Evolutionary conservation across 2,329 filamentous ascomycete species (phyloP).

Genomic region (Amauroascus verrucosus): DNA sequence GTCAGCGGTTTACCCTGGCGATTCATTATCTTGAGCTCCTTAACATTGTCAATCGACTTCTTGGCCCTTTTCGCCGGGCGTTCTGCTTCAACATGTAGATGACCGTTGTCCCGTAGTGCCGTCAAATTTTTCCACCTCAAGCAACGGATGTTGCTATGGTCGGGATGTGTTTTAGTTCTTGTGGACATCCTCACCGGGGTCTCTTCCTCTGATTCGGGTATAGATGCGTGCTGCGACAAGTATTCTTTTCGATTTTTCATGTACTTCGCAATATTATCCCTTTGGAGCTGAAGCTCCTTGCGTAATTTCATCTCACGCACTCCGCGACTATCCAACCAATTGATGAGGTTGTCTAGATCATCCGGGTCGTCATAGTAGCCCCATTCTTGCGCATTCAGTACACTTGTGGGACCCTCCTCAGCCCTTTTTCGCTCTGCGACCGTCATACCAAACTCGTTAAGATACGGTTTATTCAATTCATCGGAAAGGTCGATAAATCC

Average conservation of each 20-base stretch:
- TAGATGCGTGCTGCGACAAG: constrained; percentile 45
- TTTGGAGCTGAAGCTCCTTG: constrained; percentile 72
- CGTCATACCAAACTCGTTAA: constrained; percentile 66
- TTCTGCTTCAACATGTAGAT: constrained; percentile 51
- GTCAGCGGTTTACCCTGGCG: constrained; percentile 42
- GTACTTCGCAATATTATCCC: constrained; percentile 62
- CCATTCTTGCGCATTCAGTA: constrained; percentile 66
- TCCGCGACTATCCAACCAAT: constrained; percentile 81
- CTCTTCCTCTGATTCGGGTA: constrained; percentile 41
- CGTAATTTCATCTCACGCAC: constrained; percentile 75
- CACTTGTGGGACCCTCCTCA: constrained; percentile 64
- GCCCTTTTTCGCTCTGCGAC: constrained; percentile 72
- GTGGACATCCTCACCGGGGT: constrained; percentile 50
- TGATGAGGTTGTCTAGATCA: constrained; percentile 65
- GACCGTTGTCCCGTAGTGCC: constrained; percentile 48
- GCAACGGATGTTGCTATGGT: constrained; percentile 43
- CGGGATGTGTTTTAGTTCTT: constrained; percentile 50
- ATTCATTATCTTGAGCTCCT: constrained; percentile 34
- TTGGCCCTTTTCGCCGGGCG: constrained; percentile 43
- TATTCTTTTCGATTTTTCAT: constrained; percentile 75
- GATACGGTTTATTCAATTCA: constrained; percentile 65
- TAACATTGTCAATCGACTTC: constrained; percentile 33
- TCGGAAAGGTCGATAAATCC: constrained; percentile 72
- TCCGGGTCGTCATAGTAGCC: constrained; percentile 78
- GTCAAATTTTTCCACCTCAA: constrained; percentile 56